Evolutionary conservation across 2,329 filamentous ascomycete species (phyloP), one percentile per base, ranked within the genome.

Genomic region (Coniochaeta prunicola): DNA sequence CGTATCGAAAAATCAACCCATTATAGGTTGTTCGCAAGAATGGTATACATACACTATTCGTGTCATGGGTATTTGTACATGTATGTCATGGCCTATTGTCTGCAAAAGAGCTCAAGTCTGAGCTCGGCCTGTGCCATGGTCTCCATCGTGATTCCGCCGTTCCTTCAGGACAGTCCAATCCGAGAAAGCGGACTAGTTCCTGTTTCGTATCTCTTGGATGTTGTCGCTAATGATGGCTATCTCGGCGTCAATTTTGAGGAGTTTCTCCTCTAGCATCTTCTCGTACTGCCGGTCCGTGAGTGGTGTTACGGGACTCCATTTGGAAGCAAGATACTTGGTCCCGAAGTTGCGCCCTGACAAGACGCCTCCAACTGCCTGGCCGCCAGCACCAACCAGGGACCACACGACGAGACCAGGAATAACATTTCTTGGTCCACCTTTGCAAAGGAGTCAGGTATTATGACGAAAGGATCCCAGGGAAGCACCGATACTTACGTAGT

Each of bases 221-320:
- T 82, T 86, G 55, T 94, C 90, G 66, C 94, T 89, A n/a, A 93
- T 75, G 19, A 94, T 70, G 1, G 90, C 84, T 67, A 94, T 89
- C 64, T 93, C 88, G 3, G 85, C 89, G 64, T 94, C 86, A 4
- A 93, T 73, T 59, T 78, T 80, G 34, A 93, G 73, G 19, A 92
- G 70, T 72, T 86, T 91, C 68, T 92, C 88, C 62, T 82, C 77
- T 57, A 94, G 74, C 68, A 91, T 85, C 3, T 77, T 73, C 61
- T 83, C 82, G 67, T 94, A 94, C 60, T 93, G 85, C 53, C 86
- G 78, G 66, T 94, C 87, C 0, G 84, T 84, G 21, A 96, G 73
- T 1, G 79, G 78, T 61, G 79, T 87, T 67, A 94, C 75, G 0
- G 90, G 90, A 65, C 86, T 89, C 84, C 86, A 92, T 70, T 83